These are phyloP conservation scores for Fistulifera pelliculosa DNA, from an alignment of 108 stramenopile genomes.

Conservation along the genomic window DNA sequence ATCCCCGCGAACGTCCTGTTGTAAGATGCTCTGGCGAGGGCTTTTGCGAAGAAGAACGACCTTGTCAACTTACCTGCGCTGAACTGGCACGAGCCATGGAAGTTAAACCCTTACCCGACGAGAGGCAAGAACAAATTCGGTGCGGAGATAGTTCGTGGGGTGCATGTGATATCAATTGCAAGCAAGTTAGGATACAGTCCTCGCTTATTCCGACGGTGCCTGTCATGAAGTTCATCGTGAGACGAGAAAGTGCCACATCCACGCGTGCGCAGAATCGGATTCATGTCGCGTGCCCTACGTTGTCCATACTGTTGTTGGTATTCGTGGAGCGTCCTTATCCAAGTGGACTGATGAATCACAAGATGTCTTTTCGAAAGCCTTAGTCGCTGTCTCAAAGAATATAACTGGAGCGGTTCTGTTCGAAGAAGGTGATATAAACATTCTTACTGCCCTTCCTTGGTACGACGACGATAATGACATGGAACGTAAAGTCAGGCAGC, in stretches of 20 bases:
- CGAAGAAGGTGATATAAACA: slow-evolving; percentile 30
- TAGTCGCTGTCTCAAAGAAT: neutral
- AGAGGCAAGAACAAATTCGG: neutral
- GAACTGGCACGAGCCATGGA: slow-evolving; percentile 7
- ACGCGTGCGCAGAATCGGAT: slow-evolving; percentile 58
- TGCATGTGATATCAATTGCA: slow-evolving; percentile 61
- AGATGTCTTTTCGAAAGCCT: slow-evolving; percentile 2
- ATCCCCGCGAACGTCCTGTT: slow-evolving; percentile 11
- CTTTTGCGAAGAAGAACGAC: slow-evolving; percentile 48
- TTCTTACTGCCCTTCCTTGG: slow-evolving; percentile 32
- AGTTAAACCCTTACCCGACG: slow-evolving; percentile 12
- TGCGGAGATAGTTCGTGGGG: slow-evolving; percentile 37
- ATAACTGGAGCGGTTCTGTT: slow-evolving; percentile 5
- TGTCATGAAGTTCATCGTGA: slow-evolving; percentile 48
- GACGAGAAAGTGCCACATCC: slow-evolving; percentile 55
- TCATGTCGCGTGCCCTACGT: slow-evolving; percentile 64
- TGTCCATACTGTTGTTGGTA: slow-evolving; percentile 57
- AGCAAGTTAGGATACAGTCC: slow-evolving; percentile 41
- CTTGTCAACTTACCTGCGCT: slow-evolving; percentile 53
- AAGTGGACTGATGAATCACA: slow-evolving; percentile 9
- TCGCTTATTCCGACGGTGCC: slow-evolving; percentile 27
- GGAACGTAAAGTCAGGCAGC: neutral
- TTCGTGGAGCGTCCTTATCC: slow-evolving; percentile 24
- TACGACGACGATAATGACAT: neutral
- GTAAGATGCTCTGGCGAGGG: slow-evolving; percentile 45